phyloP scores from a whole-genome alignment of 1,139 yeast species.

The Lipomyces yarrowii region DNA sequence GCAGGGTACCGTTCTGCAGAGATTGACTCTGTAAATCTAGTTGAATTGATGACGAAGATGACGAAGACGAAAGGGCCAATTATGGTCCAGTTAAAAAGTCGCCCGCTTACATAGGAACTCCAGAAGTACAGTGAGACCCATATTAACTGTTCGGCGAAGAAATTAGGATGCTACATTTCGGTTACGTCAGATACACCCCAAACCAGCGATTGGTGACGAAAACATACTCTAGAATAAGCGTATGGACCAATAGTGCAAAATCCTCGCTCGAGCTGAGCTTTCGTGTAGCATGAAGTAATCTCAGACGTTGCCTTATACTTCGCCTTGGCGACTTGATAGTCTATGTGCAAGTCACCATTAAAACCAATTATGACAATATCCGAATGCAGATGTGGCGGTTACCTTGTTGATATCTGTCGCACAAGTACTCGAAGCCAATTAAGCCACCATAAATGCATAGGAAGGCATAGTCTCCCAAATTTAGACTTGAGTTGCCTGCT shows the following conservation, averaged over 20 bases:
- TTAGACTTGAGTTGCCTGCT: conserved; percentile 5
- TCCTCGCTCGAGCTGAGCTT: conserved; percentile 29
- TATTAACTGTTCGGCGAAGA: conserved; percentile 31
- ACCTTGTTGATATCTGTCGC: conserved; percentile 13
- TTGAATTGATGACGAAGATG: conserved; percentile 22
- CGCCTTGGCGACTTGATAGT: conserved; percentile 25
- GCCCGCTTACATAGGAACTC: conserved; percentile 15
- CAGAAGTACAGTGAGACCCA: conserved; percentile 30
- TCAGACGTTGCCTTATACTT: background rate
- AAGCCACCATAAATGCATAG: background rate
- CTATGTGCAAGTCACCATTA: background rate
- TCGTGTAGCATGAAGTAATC: conserved; percentile 15
- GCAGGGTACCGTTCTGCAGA: conserved; percentile 29
- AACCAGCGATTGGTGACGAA: background rate
- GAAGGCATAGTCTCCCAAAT: conserved; percentile 4
- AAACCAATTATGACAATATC: background rate
- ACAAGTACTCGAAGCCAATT: conserved; percentile 5
- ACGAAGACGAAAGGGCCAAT: conserved; percentile 20
- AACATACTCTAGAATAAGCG: conserved; percentile 24
- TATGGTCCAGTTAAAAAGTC: conserved; percentile 26
- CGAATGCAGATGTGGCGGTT: background rate
- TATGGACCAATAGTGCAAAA: conserved; percentile 32
- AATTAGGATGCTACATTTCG: conserved; percentile 26
- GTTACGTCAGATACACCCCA: background rate
- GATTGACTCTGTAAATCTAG: conserved; percentile 30